Evolutionary conservation across 495 filamentous ascomycete species (phyloP).

Genomic region (Talaromyces liani): DNA sequence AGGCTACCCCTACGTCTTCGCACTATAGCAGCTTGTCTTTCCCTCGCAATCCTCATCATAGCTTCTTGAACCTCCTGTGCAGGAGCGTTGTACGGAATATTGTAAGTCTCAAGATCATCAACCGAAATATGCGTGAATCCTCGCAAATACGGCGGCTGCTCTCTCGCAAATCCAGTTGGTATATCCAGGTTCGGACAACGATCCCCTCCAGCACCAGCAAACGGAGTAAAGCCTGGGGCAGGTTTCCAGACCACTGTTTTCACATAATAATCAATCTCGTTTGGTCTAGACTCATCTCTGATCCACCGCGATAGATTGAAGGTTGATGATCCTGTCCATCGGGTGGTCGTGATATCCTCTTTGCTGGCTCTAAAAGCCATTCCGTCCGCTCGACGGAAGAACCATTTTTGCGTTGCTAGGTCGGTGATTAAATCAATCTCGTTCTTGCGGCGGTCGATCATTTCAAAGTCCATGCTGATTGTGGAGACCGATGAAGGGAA

Average conservation of each 20-base stretch:
- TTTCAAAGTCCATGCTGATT: constrained; percentile 24
- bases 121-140: neutral
- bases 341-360: constrained; percentile 10
- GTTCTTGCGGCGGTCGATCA: constrained; percentile 15
- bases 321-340: constrained; percentile 23
- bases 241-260: constrained; percentile 16
- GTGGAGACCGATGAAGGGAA: constrained; percentile 18
- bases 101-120: neutral
- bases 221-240: neutral
- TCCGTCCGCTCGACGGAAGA: constrained; percentile 19
- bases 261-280: constrained; percentile 24
- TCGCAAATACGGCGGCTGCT: neutral
- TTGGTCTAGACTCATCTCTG: constrained; percentile 19
- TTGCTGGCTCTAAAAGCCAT: constrained; percentile 9
- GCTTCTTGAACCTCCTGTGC: neutral
- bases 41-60: neutral
- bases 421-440: constrained; percentile 20
- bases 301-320: constrained; percentile 16
- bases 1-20: neutral
- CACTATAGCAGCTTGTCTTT: neutral
- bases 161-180: neutral
- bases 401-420: constrained; percentile 17
- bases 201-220: neutral
- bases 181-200: constrained; percentile 3
- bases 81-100: neutral